Percentiles rank a stretch among this genome's conserved stretches.
These are phyloP conservation scores for Cryptosporidium tyzzeri DNA, from an alignment of 169 alveolate species.

Conservation along the genomic window DNA sequence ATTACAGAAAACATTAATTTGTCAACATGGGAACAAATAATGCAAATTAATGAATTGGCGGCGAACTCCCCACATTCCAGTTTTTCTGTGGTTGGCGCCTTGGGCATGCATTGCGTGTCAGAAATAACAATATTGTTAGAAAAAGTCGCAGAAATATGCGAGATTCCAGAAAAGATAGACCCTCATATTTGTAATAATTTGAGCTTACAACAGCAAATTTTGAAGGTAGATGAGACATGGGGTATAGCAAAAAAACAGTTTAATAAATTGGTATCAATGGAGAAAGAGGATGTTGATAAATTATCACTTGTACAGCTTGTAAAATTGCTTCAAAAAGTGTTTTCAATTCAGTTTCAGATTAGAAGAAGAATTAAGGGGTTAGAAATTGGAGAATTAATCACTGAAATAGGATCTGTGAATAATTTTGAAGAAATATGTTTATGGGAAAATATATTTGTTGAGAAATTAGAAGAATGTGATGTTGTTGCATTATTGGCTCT, in stretches of 20 bases:
- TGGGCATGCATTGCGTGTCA: slow-evolving; percentile 19
- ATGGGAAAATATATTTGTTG: slow-evolving; percentile 30
- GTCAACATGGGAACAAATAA: slow-evolving; percentile 51
- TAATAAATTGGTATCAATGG: neutral
- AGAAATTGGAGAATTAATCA: neutral
- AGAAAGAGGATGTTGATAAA: slow-evolving; percentile 28
- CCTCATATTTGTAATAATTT: slow-evolving; percentile 64
- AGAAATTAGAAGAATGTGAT: slow-evolving; percentile 53
- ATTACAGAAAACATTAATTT: slow-evolving; percentile 33
- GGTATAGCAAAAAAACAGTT: slow-evolving; percentile 39
- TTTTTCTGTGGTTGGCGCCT: slow-evolving; percentile 35
- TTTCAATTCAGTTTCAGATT: slow-evolving; percentile 7
- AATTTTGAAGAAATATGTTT: neutral
- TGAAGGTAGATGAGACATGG: slow-evolving; percentile 67
- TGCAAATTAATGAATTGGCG: slow-evolving; percentile 8
- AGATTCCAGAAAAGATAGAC: slow-evolving; percentile 63
- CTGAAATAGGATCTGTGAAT: neutral
- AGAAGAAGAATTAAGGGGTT: slow-evolving; percentile 13
- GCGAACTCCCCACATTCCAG: neutral
- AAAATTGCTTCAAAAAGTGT: slow-evolving; percentile 25
- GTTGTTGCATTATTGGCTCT: slow-evolving; percentile 54
- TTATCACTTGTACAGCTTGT: slow-evolving; percentile 52
- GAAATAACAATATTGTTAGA: slow-evolving; percentile 13
- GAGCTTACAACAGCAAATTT: slow-evolving; percentile 27
- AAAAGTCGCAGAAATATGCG: slow-evolving; percentile 24